Conservation (phyloP, 2,329 filamentous ascomycete genomes). For the Colletotrichum siamense region DNA sequence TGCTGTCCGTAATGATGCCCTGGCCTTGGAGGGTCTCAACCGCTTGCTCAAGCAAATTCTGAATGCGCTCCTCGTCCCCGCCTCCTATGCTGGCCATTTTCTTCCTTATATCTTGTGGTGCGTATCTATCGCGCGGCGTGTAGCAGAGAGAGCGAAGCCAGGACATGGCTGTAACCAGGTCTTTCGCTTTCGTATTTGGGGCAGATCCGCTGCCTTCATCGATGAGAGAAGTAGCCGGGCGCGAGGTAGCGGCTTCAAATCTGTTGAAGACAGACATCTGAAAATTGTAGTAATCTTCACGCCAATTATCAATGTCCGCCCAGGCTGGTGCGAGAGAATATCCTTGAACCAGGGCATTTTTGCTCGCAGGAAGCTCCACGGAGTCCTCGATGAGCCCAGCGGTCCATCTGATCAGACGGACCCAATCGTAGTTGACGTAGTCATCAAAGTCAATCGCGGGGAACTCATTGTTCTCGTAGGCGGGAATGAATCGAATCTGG, state of each 20-base stretch:
- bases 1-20: conserved; percentile 64
- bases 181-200: conserved; percentile 20
- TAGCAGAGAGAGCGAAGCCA: conserved; percentile 66
- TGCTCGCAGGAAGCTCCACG: conserved; percentile 53
- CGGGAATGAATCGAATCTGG: conserved; percentile 67
- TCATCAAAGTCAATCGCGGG: conserved; percentile 68
- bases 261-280: conserved; percentile 62
- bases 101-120: conserved; percentile 50
- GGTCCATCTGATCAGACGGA: conserved; percentile 69
- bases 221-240: conserved; percentile 46
- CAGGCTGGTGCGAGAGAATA: conserved; percentile 45
- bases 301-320: conserved; percentile 48
- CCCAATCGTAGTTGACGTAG: conserved; percentile 72
- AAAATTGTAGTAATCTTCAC: conserved; percentile 61
- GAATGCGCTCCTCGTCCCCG: conserved; percentile 36
- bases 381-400: conserved; percentile 34
- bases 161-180: conserved; percentile 54
- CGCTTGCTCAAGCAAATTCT: conserved; percentile 52
- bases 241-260: conserved; percentile 58
- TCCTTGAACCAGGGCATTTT: conserved; percentile 46
- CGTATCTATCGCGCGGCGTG: conserved; percentile 56
- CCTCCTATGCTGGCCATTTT: conserved; percentile 56
- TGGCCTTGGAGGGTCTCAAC: conserved; percentile 54
- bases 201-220: conserved; percentile 11
- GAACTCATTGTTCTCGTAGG: conserved; percentile 68